Evolutionary conservation across 352 stramenopile species (phyloP).

Genomic region (Peronospora farinosa): DNA sequence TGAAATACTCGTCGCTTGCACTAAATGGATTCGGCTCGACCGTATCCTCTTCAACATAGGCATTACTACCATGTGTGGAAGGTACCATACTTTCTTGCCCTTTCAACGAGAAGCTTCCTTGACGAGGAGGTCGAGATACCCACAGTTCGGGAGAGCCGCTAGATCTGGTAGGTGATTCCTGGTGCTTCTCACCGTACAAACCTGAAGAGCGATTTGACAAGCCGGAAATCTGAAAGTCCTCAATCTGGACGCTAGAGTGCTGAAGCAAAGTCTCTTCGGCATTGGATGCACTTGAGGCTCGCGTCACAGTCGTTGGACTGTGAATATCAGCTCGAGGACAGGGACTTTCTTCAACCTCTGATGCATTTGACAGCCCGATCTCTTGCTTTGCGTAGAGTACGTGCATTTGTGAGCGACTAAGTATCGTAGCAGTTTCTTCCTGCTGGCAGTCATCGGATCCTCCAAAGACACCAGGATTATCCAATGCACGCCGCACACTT

Average conservation of each 20-base stretch:
- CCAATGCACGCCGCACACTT: constrained; percentile 13
- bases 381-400: not conserved
- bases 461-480: constrained; percentile 5
- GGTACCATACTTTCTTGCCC: constrained; percentile 8
- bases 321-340: not conserved
- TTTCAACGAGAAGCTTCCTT: constrained; percentile 19
- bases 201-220: constrained; percentile 11
- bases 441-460: constrained; percentile 6
- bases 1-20: constrained; percentile 34
- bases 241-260: constrained; percentile 8
- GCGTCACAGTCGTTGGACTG: constrained; percentile 2
- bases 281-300: constrained; percentile 6
- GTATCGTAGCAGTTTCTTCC: constrained; percentile 1
- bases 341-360: not conserved
- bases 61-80: constrained; percentile 7
- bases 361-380: not conserved
- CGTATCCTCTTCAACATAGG: constrained; percentile 12
- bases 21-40: constrained; percentile 17
- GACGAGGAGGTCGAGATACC: constrained; percentile 11
- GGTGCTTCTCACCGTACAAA: constrained; percentile 4
- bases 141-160: constrained; percentile 7
- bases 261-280: constrained; percentile 9
- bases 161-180: constrained; percentile 9
- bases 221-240: constrained; percentile 18
- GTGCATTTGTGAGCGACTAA: constrained; percentile 28